These are phyloP conservation scores for Lenzites betulinus DNA, from an alignment of 768 basidiomycete species.

Conservation along the genomic window DNA sequence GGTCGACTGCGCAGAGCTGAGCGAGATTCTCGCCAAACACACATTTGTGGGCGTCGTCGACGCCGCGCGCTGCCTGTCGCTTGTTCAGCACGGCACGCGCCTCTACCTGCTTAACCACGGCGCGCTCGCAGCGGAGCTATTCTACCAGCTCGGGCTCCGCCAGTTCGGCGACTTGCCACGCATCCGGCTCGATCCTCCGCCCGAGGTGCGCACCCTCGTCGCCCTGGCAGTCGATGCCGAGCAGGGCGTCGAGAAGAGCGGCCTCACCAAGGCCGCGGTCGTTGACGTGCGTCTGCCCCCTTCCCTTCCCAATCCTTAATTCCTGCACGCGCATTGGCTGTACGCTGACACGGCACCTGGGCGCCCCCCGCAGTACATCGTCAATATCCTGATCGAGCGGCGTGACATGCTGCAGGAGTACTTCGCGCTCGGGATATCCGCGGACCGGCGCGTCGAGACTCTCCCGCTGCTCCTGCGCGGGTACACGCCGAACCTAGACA, in stretches of 20 bases:
- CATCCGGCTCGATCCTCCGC: constrained; percentile 82
- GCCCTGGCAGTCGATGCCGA: constrained; percentile 79
- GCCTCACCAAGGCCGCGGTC: constrained; percentile 60
- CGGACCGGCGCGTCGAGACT: constrained; percentile 66
- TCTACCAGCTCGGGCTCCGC: constrained; percentile 89
- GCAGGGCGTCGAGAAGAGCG: constrained; percentile 50
- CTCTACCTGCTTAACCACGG: constrained; percentile 90
- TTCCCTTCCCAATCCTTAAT: neutral
- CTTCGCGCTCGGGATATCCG: constrained; percentile 75
- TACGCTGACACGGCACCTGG: neutral
- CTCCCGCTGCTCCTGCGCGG: constrained; percentile 84
- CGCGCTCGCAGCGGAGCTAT: constrained; percentile 83
- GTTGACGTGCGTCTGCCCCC: constrained; percentile 56
- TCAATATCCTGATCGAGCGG: constrained; percentile 55
- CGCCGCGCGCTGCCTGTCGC: constrained; percentile 64
- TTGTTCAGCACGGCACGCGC: constrained; percentile 87
- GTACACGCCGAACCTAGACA: constrained; percentile 89
- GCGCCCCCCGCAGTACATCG: constrained; percentile 52
- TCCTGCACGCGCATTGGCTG: neutral
- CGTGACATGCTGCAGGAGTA: constrained; percentile 92
- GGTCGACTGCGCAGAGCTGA: constrained; percentile 54
- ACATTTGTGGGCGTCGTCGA: constrained; percentile 94
- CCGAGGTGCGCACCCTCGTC: constrained; percentile 68
- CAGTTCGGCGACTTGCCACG: constrained; percentile 86
- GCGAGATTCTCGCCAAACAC: constrained; percentile 83